These are phyloP conservation scores for Trichoderma polysporum DNA, from an alignment of 2,329 filamentous ascomycete genomes.

Conservation along the genomic window DNA sequence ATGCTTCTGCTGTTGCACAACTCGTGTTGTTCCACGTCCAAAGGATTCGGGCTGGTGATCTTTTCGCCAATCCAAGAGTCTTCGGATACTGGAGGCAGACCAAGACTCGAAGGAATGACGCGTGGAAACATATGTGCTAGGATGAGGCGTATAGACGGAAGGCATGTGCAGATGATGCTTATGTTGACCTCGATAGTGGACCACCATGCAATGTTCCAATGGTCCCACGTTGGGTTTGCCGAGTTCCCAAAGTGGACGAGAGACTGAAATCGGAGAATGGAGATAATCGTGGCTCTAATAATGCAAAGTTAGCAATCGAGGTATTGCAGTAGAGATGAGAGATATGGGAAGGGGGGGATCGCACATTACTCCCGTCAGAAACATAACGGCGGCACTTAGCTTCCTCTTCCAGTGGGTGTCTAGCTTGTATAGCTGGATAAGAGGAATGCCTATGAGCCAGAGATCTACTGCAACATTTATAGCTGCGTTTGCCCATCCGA, in stretches of 20 bases:
- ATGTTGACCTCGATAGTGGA: slow-evolving; percentile 38
- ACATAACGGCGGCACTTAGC: slow-evolving; percentile 43
- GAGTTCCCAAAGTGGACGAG: slow-evolving; percentile 32
- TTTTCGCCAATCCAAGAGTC: slow-evolving; percentile 1
- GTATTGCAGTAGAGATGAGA: no score
- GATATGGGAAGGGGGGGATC: slow-evolving; percentile 4
- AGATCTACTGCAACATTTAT: slow-evolving; percentile 45
- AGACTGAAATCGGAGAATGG: slow-evolving; percentile 32
- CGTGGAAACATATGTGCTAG: slow-evolving; percentile 30
- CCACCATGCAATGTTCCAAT: slow-evolving; percentile 34
- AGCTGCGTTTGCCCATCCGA: slow-evolving; percentile 44
- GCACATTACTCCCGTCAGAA: slow-evolving; percentile 43
- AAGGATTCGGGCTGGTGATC: background rate
- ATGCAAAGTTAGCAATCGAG: background rate
- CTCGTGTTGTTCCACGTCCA: slow-evolving; percentile 9
- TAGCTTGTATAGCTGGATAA: slow-evolving; percentile 40
- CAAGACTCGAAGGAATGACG: background rate
- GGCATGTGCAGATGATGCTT: slow-evolving; percentile 39
- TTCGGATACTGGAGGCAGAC: background rate
- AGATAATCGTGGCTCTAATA: slow-evolving; percentile 33
- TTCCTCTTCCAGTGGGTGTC: slow-evolving; percentile 43
- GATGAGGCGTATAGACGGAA: slow-evolving; percentile 35
- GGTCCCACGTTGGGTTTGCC: slow-evolving; percentile 34
- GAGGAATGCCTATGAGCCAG: slow-evolving; percentile 43
- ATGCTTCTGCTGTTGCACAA: background rate